phyloP scores from a whole-genome alignment of 1,139 yeast genomes.

The Diutina catenulata region DNA sequence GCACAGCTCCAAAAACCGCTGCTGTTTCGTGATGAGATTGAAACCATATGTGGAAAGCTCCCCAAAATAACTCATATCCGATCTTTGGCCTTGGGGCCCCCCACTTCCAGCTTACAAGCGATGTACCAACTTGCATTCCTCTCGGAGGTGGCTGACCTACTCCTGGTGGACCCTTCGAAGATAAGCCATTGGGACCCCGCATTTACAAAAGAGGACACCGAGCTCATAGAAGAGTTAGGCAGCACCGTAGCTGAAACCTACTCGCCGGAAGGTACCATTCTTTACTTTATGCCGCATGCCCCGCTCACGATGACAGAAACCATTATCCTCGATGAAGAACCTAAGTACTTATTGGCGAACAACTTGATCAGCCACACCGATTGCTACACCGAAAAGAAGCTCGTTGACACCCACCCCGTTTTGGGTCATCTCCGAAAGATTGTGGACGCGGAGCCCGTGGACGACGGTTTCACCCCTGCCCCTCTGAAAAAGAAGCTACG shows the following conservation, averaged over 20 bases:
- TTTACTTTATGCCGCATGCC: conserved; percentile 4
- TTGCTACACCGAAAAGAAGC: neutral
- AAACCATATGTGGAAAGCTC: neutral
- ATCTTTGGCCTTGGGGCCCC: conserved; percentile 1
- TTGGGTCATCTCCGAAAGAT: neutral
- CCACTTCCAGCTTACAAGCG: neutral
- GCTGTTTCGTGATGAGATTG: neutral
- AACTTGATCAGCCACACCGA: neutral
- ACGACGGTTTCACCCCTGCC: neutral
- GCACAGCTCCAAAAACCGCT: neutral
- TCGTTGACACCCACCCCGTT: conserved; percentile 1
- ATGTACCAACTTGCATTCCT: conserved; percentile 1
- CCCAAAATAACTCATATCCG: conserved; percentile 4
- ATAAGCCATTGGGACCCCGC: conserved; percentile 4
- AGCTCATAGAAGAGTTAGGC: neutral
- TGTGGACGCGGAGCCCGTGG: neutral
- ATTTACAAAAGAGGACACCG: neutral
- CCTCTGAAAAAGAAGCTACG: neutral
- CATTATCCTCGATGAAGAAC: neutral
- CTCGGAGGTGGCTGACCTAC: neutral
- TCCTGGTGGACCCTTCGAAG: neutral
- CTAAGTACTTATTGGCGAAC: neutral
- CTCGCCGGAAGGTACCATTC: neutral
- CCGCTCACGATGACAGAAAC: conserved; percentile 1
- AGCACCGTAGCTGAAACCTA: neutral